Evolutionary conservation across 495 filamentous ascomycete genomes (phyloP), one percentile per base, ranked within the genome.

Genomic region (Collariella sp.): DNA sequence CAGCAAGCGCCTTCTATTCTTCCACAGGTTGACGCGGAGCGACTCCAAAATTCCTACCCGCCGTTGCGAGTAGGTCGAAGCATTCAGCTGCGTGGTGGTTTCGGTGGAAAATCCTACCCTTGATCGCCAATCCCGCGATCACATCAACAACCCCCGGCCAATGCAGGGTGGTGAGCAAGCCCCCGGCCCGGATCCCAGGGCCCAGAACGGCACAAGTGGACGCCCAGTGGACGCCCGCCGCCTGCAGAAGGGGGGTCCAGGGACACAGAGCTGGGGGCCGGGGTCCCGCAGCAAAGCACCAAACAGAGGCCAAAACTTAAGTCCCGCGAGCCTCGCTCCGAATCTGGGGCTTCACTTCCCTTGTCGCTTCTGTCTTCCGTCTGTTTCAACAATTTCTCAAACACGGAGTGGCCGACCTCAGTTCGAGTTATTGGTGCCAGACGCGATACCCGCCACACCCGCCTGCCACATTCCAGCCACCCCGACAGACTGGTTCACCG

Each of bases 291-390:
- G 13, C 19, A n/a, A 9, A 38, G 38, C 23, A 22, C 49, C 24
- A 51, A 51, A 51, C 49, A 55, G 46, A 47, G 24, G 36, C 18
- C 16, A 39, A 19, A 38, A n/a, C 33, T 43, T 52, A 57, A 52
- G 45, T 36, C 45, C 46, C 34, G 20, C 40, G 54, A 48, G 43
- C 48, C 48, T 57, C 48, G 48, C 48, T 42, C 47, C 24, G 26
- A 34, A 49, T 44, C 46, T 9, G 46, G 33, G 6, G 23, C 15
- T 49, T 36, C 46, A 15, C 34, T 7, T 40, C 41, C 47, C 40
- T 16, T 49, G 39, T 40, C 33, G 44, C 39, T 20, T 43, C 23
- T 20, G 22, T 50, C 35, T 29, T 41, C 33, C 4, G 20, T 24
- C 23, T 26, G 43, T 19, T 34, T 19, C 42, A 26, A 33, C 50